A percentile compares a stretch with the other conserved stretches of the same genome.
Evolutionary conservation across 176 grass and related monocot genomes (phyloP).

Genomic region (Hordeum vulgare): MorexV3_pseudomolecules_assembly NC_058519.1:126711685-126712184

Average conservation of each 20-base stretch:
- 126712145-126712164: constrained; percentile 53
- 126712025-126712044: constrained; percentile 15
- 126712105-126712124: constrained; percentile 46
- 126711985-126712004: constrained; percentile 78
- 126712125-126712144: constrained; percentile 52
- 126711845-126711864: neutral
- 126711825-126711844: neutral
- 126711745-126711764: no score
- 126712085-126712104: constrained; percentile 45
- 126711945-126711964: constrained; percentile 68
- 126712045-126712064: constrained; percentile 56
- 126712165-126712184: constrained; percentile 82
- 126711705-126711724: neutral
- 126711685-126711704: neutral
- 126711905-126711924: constrained; percentile 38
- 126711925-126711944: constrained; percentile 41
- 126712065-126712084: constrained; percentile 66
- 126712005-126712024: constrained; percentile 55
- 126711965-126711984: constrained; percentile 64
- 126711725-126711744: no score
- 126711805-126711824: constrained; percentile 38
- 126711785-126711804: neutral
- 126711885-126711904: neutral
- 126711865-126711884: neutral
- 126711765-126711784: constrained; percentile 21